phyloP scores from a whole-genome alignment of 1,139 yeast genomes.

The Candida buenavistaensis region DNA sequence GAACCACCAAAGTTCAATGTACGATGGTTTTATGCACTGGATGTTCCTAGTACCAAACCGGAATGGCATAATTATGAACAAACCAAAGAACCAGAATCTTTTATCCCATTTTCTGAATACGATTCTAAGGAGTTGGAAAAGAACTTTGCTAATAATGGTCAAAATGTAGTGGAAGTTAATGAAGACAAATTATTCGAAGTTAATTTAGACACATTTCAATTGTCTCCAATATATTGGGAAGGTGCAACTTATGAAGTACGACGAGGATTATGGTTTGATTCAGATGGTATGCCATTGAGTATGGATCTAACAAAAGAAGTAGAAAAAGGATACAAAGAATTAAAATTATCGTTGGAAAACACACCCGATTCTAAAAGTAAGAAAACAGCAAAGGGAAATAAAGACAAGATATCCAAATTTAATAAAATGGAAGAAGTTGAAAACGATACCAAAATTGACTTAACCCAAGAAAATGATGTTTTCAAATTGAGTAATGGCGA shows the following conservation, averaged over 20 bases:
- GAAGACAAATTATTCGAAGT: slow-evolving; percentile 83
- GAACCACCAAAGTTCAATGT: slow-evolving; percentile 14
- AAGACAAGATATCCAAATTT: slow-evolving; percentile 23
- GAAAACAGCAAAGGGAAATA: slow-evolving; percentile 11
- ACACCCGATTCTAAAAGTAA: slow-evolving; percentile 13
- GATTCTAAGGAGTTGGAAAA: slow-evolving; percentile 66
- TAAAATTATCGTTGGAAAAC: slow-evolving; percentile 31
- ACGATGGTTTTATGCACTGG: slow-evolving; percentile 84
- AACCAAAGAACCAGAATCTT: slow-evolving; percentile 54
- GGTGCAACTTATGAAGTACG: slow-evolving; percentile 86
- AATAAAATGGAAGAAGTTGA: slow-evolving; percentile 16
- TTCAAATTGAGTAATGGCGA: slow-evolving; percentile 30
- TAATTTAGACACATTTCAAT: slow-evolving; percentile 50
- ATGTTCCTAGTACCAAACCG: slow-evolving; percentile 71
- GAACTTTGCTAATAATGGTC: slow-evolving; percentile 13
- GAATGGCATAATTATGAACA: slow-evolving; percentile 51
- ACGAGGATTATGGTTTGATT: slow-evolving; percentile 81
- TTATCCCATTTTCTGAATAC: slow-evolving; percentile 62
- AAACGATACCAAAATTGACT: slow-evolving; percentile 14
- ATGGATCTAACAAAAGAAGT: slow-evolving; percentile 53
- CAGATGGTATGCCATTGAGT: slow-evolving; percentile 61
- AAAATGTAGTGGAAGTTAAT: slow-evolving; percentile 55
- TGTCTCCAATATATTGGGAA: slow-evolving; percentile 82
- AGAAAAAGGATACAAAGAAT: slow-evolving; percentile 52
- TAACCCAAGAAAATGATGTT: slow-evolving; percentile 30